Evolutionary conservation across 768 basidiomycete genomes (phyloP).

Genomic region (Tricholoma sp.): DNA sequence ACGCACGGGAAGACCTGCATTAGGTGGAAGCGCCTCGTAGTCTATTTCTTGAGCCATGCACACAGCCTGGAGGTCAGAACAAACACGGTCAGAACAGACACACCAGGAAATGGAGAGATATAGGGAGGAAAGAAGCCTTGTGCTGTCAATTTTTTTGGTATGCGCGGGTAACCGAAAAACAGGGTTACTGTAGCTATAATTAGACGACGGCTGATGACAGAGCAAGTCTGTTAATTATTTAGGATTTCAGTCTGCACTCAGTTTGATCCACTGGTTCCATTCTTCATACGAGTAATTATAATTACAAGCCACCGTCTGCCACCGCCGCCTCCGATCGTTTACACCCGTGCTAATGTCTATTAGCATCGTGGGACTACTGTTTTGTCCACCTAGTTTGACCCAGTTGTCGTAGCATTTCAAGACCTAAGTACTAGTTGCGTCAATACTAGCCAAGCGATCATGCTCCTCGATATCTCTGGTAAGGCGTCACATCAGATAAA

Average conservation of each 20-base stretch:
- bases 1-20: conserved; percentile 73
- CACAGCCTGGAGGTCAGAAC: conserved; percentile 7
- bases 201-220: background rate
- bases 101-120: conserved; percentile 1
- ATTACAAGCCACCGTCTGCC: background rate
- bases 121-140: background rate
- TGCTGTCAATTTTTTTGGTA: background rate
- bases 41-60: conserved; percentile 41
- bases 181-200: background rate
- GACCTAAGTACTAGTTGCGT: conserved; percentile 21
- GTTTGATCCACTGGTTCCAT: no score
- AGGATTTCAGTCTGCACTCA: no score
- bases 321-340: background rate
- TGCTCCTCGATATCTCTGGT: conserved; percentile 73
- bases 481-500: background rate
- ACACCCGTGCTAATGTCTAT: background rate
- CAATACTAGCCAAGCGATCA: conserved; percentile 51
- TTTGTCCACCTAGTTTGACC: background rate
- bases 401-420: background rate
- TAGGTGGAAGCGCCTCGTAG: conserved; percentile 55
- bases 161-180: background rate
- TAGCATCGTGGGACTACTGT: no score
- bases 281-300: background rate
- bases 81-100: conserved; percentile 7
- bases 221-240: no score